Evolutionary conservation across 2,329 filamentous ascomycete species (phyloP).

Genomic region (Cladosporium halotolerans): DNA sequence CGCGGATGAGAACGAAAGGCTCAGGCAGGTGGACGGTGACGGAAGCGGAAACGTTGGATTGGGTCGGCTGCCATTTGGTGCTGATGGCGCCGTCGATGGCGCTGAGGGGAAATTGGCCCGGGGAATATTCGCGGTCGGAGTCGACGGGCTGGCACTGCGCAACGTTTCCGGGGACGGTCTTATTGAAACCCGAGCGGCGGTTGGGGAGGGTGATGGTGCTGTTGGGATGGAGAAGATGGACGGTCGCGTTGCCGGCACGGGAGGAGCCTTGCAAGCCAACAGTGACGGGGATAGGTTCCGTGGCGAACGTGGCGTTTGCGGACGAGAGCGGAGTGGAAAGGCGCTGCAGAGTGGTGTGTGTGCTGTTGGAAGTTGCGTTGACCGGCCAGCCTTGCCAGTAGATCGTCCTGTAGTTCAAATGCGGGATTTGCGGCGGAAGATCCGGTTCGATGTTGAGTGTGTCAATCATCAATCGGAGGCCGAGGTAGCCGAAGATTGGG

Average conservation of each 20-base stretch:
- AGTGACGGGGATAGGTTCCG: conserved; percentile 52
- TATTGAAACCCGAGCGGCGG: conserved; percentile 48
- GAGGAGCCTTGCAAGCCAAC: conserved; percentile 32
- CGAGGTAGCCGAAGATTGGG: conserved; percentile 61
- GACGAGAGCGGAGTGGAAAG: conserved; percentile 43
- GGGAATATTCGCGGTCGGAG: conserved; percentile 44
- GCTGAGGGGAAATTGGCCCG: conserved; percentile 63
- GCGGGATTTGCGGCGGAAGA: conserved; percentile 58
- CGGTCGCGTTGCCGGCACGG: conserved; percentile 41
- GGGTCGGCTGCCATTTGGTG: conserved; percentile 60
- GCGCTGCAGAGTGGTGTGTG: conserved; percentile 57
- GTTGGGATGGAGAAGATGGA: conserved; percentile 36
- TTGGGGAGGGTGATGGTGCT: conserved; percentile 52
- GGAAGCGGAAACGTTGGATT: conserved; percentile 45
- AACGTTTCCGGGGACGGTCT: conserved; percentile 54
- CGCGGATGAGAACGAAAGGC: conserved; percentile 38
- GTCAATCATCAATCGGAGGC: conserved; percentile 55
- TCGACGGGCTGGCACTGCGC: conserved; percentile 54
- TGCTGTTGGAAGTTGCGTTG: conserved; percentile 54
- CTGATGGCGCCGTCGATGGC: conserved; percentile 61
- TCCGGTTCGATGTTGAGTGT: conserved; percentile 58
- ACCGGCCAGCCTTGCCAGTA: conserved; percentile 63
- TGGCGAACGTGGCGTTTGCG: conserved; percentile 50
- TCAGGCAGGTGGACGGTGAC: conserved; percentile 50
- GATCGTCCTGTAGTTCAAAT: conserved; percentile 56